Percentiles rank a stretch among this genome's conserved stretches.
phyloP scores from a whole-genome alignment of 1,139 yeast species.

The Kodamaea sp. region DNA sequence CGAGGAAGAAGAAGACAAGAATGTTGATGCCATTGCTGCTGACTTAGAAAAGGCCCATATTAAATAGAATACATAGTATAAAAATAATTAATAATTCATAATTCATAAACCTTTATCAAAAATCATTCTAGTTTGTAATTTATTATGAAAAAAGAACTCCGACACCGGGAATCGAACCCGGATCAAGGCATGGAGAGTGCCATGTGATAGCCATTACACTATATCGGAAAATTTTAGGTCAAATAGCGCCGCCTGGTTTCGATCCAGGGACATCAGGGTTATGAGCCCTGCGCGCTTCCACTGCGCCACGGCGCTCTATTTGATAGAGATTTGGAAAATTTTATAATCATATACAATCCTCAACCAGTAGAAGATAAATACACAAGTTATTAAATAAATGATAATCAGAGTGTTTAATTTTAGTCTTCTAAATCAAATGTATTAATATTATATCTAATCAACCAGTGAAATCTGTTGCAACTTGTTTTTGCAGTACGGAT shows the following conservation, averaged over 20 bases:
- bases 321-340: neutral
- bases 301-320: slow-evolving; percentile 90
- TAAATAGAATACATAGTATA: slow-evolving; percentile 12
- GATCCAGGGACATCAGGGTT: slow-evolving; percentile 99
- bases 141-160: slow-evolving; percentile 29
- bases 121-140: no score
- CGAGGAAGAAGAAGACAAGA: slow-evolving; percentile 28
- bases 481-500: no score
- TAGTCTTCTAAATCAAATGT: no score
- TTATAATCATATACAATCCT: neutral
- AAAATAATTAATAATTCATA: neutral
- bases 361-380: neutral
- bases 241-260: slow-evolving; percentile 96
- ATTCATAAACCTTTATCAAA: no score
- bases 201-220: slow-evolving; percentile 78
- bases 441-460: no score
- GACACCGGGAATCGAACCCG: slow-evolving; percentile 79
- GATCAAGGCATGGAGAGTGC: slow-evolving; percentile 75
- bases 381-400: no score
- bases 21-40: slow-evolving; percentile 59
- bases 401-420: no score
- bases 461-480: no score
- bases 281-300: slow-evolving; percentile 99
- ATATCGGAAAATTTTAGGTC: slow-evolving; percentile 42
- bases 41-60: slow-evolving; percentile 54